Conservation (phyloP, 164 flowering plant genomes). For the Sextonia rubra region DNA sequence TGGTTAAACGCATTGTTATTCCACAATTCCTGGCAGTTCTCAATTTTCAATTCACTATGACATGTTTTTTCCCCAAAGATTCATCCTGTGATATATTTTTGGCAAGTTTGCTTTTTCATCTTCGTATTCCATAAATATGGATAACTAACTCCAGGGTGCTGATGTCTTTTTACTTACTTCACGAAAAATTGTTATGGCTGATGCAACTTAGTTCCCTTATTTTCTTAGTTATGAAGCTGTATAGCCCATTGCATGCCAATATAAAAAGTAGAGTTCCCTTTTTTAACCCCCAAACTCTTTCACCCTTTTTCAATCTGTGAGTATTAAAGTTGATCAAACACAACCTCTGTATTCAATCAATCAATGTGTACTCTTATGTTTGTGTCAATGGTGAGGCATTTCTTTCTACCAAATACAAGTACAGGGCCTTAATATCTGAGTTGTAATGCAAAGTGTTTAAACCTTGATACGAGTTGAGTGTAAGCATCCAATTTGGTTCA, state of each 20-base stretch:
- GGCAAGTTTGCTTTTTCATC: background rate
- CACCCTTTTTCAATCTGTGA: too few species aligned
- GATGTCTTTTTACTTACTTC: background rate
- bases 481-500: background rate
- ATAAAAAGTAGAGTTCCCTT: too few species aligned
- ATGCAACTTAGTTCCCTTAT: background rate
- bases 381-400: too few species aligned
- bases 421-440: background rate
- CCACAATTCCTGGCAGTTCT: background rate
- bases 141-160: background rate
- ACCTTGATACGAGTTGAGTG: background rate
- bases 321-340: too few species aligned
- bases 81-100: background rate
- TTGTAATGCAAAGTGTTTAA: background rate
- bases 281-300: too few species aligned
- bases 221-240: background rate
- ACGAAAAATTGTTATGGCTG: background rate
- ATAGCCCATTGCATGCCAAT: background rate
- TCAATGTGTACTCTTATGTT: too few species aligned
- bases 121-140: background rate
- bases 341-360: too few species aligned
- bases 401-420: too few species aligned
- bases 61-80: background rate
- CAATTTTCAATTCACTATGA: background rate
- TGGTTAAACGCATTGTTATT: background rate